Evolutionary conservation across 1,284 basidiomycete genomes (phyloP).

Genomic region (Erythrobasidium hasegawianum): DNA sequence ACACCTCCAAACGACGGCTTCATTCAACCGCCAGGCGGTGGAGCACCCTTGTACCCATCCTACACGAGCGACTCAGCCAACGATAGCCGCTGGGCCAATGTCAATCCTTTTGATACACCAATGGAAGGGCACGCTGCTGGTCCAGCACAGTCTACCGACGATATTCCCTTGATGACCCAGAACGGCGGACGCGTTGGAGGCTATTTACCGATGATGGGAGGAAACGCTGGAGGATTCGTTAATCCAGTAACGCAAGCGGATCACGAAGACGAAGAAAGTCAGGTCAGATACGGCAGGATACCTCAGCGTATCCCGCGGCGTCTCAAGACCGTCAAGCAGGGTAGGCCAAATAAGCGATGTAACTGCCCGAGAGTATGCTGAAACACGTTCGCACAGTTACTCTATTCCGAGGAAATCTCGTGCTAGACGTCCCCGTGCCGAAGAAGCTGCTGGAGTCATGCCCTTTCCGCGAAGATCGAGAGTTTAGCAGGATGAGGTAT

Average conservation of each 20-base stretch:
- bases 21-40: no score
- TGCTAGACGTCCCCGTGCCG: conserved; percentile 80
- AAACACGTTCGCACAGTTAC: conserved; percentile 48
- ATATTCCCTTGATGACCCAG: conserved; percentile 27
- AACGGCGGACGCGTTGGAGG: conserved; percentile 15
- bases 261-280: conserved; percentile 46
- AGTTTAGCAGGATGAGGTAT: conserved; percentile 86
- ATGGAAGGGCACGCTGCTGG: conserved; percentile 5
- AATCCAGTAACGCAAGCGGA: conserved; percentile 5
- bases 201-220: conserved; percentile 10
- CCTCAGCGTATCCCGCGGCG: conserved; percentile 78
- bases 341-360: conserved; percentile 51
- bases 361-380: conserved; percentile 5
- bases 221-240: conserved; percentile 24
- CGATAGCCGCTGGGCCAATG: conserved; percentile 1
- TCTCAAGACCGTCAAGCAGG: conserved; percentile 80
- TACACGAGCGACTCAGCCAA: conserved; percentile 18
- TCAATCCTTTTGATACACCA: conserved; percentile 32
- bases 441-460: conserved; percentile 78
- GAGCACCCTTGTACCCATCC: conserved; percentile 8
- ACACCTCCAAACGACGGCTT: not conserved
- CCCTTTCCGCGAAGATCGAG: conserved; percentile 67
- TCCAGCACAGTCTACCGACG: conserved; percentile 8
- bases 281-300: conserved; percentile 68
- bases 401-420: conserved; percentile 86